A percentile compares a stretch with the other conserved stretches of the same genome.
Conservation (phyloP, 2,329 filamentous ascomycete genomes). For the Diaporthe velutina region DNA sequence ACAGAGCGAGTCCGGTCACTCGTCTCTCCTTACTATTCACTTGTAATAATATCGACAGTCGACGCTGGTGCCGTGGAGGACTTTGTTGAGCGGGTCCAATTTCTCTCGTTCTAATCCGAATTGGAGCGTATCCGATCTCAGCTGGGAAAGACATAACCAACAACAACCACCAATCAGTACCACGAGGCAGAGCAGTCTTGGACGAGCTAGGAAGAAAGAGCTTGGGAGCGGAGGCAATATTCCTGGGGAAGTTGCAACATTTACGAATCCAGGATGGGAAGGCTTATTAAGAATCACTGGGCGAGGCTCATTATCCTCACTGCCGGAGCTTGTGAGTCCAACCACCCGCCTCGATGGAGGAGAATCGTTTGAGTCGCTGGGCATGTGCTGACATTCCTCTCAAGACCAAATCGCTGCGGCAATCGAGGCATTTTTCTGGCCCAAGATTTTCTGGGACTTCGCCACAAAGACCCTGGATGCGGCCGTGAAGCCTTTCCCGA, state of each 20-base stretch:
- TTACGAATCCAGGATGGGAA: conserved; percentile 77
- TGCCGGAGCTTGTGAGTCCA: conserved; percentile 77
- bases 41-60: conserved; percentile 40
- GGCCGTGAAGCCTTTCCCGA: conserved; percentile 87
- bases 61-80: conserved; percentile 36
- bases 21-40: conserved; percentile 49
- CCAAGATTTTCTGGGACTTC: conserved; percentile 99
- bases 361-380: background rate
- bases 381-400: conserved; percentile 1
- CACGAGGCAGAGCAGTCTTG: conserved; percentile 36
- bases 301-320: conserved; percentile 93
- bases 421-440: conserved; percentile 95
- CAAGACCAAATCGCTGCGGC: conserved; percentile 92
- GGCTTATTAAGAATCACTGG: conserved; percentile 99
- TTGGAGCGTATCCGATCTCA: conserved; percentile 33
- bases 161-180: conserved; percentile 8
- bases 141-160: conserved; percentile 10
- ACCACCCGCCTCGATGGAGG: background rate
- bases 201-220: conserved; percentile 42
- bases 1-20: conserved; percentile 67
- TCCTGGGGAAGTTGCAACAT: conserved; percentile 19
- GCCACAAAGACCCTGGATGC: conserved; percentile 89
- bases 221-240: conserved; percentile 28
- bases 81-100: conserved; percentile 39
- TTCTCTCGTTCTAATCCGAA: conserved; percentile 39